A percentile compares a stretch with the other conserved stretches of the same genome.
Evolutionary conservation across 768 basidiomycete genomes (phyloP).

Genomic region (Boletus rex-veris): DNA sequence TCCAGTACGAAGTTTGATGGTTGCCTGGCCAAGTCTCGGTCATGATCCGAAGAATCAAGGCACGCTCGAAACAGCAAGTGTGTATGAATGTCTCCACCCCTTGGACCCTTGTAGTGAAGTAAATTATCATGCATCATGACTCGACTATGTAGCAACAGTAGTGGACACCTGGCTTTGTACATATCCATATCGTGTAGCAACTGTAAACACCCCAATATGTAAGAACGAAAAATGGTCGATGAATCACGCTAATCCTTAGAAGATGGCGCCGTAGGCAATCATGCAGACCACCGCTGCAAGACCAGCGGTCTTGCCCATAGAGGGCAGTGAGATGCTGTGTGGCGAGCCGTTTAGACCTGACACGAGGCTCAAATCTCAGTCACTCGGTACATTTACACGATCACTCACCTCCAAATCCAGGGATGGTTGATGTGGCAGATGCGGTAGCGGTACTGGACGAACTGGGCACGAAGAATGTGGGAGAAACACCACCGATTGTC

Average conservation of each 20-base stretch:
- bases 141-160: too few species aligned
- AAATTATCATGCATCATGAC: neutral
- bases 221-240: too few species aligned
- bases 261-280: neutral
- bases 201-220: too few species aligned
- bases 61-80: neutral
- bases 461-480: neutral
- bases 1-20: conserved; percentile 18
- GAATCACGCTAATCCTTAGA: neutral
- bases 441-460: neutral
- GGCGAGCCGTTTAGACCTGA: conserved; percentile 4
- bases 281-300: conserved; percentile 9
- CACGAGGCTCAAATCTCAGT: neutral
- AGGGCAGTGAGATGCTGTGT: conserved; percentile 1
- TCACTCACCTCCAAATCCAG: neutral
- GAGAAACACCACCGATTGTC: too few species aligned
- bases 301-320: neutral
- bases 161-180: too few species aligned
- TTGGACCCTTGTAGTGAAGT: neutral
- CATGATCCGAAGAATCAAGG: neutral
- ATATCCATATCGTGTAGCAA: too few species aligned
- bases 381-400: neutral
- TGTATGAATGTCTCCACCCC: neutral
- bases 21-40: conserved; percentile 12
- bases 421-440: neutral